These are phyloP conservation scores for Cordyceps militaris DNA, from an alignment of 2,329 filamentous ascomycete species.

Conservation along the genomic window DNA sequence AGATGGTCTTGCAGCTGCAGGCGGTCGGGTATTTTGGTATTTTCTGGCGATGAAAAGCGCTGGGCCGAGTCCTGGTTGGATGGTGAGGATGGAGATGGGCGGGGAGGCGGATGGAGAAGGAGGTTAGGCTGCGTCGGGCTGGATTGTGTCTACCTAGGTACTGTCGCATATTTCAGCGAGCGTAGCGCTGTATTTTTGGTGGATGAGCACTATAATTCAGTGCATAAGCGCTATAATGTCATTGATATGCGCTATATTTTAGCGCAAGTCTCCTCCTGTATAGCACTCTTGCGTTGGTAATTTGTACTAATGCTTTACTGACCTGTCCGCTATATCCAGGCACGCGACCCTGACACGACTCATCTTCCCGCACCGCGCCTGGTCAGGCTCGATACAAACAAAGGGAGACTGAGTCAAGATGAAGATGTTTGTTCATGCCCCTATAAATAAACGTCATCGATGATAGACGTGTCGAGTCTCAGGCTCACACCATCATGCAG, in stretches of 20 bases:
- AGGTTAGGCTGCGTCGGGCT: not conserved
- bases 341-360: conserved; percentile 12
- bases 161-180: not conserved
- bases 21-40: not conserved
- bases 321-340: not conserved
- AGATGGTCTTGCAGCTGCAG: not conserved
- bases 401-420: not conserved
- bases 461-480: not conserved
- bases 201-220: not conserved
- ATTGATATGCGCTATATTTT: not conserved
- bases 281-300: not conserved
- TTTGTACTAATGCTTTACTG: not conserved
- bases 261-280: not conserved
- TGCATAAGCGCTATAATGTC: not conserved
- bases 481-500: not conserved
- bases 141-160: not conserved
- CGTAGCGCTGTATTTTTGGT: not conserved
- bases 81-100: conserved; percentile 1
- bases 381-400: conserved; percentile 3
- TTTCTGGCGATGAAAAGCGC: not conserved
- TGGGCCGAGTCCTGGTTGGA: not conserved
- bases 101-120: not conserved
- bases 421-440: not conserved
- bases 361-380: not conserved
- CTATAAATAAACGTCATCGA: not conserved